These are phyloP conservation scores for Venturia asperata DNA, from an alignment of 2,329 filamentous ascomycete species.

Conservation along the genomic window DNA sequence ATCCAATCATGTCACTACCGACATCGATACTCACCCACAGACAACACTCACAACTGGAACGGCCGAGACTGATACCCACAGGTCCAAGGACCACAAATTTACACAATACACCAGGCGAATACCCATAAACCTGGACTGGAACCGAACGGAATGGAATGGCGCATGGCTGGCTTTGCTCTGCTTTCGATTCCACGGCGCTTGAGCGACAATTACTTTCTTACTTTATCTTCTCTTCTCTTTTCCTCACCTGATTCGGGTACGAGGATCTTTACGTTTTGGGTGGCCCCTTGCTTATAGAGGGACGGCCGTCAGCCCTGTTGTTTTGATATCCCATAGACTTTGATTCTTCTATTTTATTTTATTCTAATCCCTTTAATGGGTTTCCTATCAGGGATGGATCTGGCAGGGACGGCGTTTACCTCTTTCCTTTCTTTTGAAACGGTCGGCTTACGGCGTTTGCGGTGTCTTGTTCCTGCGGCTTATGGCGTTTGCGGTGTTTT, in stretches of 20 bases:
- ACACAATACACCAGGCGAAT: not conserved
- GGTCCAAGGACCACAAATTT: not conserved
- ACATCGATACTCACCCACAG: not conserved
- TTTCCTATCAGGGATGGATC: not conserved
- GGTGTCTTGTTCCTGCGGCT: too few species aligned
- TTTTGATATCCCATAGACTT: conserved; percentile 16
- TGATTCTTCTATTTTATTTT: not conserved
- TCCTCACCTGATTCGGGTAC: not conserved
- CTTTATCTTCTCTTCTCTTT: not conserved
- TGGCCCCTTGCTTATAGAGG: not conserved
- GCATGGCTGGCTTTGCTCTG: not conserved
- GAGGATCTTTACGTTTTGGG: not conserved
- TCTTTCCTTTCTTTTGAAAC: too few species aligned
- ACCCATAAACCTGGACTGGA: not conserved
- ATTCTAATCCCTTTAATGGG: too few species aligned
- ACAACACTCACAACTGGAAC: not conserved
- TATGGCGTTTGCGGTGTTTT: too few species aligned
- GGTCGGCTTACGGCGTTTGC: too few species aligned
- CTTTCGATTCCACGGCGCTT: conserved; percentile 2
- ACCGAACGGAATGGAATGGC: not conserved
- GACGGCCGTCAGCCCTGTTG: not conserved
- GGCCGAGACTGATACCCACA: not conserved
- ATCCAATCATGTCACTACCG: not conserved
- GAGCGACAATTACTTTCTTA: not conserved
- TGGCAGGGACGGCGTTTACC: not conserved